Evolutionary conservation across 1,284 basidiomycete genomes (phyloP).

Genomic region (Trichosporon sp.): DNA sequence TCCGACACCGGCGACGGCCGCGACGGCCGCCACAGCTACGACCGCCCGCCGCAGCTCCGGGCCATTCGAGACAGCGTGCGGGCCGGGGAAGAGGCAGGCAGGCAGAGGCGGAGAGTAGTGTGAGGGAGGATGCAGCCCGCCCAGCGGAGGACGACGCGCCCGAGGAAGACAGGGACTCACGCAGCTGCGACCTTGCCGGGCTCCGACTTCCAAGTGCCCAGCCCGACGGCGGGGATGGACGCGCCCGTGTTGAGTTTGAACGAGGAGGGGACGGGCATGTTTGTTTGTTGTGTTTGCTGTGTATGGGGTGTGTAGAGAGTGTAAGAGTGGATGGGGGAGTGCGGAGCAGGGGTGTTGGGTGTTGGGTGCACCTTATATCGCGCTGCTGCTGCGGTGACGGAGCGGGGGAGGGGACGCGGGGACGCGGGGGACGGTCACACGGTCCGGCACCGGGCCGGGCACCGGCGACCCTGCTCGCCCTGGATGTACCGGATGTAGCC

Average conservation of each 20-base stretch:
- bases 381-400: background rate
- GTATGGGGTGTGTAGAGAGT: no score
- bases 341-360: background rate
- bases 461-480: background rate
- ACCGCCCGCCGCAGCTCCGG: no score
- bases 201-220: conserved; percentile 77
- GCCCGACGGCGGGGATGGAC: conserved; percentile 65
- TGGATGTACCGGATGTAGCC: background rate
- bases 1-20: no score
- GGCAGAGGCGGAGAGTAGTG: background rate
- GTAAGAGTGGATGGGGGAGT: background rate
- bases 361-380: background rate
- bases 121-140: background rate
- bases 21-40: no score
- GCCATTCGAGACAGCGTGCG: no score
- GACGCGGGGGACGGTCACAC: background rate
- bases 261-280: conserved; percentile 10
- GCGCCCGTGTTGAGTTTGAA: conserved; percentile 57
- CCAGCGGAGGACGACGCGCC: background rate
- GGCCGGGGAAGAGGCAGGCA: no score
- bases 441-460: background rate
- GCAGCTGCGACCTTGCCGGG: conserved; percentile 65
- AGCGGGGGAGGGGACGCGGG: background rate
- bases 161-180: conserved; percentile 9
- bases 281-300: background rate